phyloP scores from a whole-genome alignment of 73 alveolate species.

The Stentor roeselii region DNA sequence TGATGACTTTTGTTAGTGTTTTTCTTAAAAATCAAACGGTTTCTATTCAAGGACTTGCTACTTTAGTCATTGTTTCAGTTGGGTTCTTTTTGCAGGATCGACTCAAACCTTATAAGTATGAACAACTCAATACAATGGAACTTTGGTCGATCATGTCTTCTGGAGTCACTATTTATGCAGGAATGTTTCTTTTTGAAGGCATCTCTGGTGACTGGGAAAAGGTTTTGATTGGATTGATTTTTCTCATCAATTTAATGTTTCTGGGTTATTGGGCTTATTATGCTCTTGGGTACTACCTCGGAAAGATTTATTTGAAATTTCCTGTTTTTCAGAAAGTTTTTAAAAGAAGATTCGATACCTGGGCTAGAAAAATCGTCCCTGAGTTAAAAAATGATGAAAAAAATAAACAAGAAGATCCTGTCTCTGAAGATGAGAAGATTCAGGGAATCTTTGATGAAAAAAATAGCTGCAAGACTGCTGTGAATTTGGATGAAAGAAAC shows the following conservation, averaged over 20 bases:
- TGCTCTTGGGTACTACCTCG: not conserved
- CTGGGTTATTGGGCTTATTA: not conserved
- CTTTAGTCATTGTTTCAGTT: not conserved
- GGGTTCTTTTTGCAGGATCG: not conserved
- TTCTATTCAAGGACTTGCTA: conserved; percentile 4
- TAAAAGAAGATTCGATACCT: no score
- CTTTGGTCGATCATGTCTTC: not conserved
- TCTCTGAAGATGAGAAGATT: no score
- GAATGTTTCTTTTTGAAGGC: not conserved
- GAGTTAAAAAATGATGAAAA: no score
- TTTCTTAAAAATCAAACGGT: not conserved
- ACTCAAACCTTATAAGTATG: conserved; percentile 9
- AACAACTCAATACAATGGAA: conserved; percentile 6
- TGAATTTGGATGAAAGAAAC: no score
- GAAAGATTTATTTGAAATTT: not conserved
- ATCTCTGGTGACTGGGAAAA: not conserved
- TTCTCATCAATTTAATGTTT: no score
- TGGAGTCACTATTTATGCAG: conserved; percentile 27
- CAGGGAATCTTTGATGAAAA: no score
- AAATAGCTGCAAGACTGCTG: no score
- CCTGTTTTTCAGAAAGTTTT: not conserved
- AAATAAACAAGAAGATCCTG: no score
- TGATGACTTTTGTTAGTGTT: not conserved
- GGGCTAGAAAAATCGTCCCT: no score
- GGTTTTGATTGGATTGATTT: not conserved